A percentile compares a stretch with the other conserved stretches of the same genome.
These are phyloP conservation scores for Limnomonas spitsbergensis DNA, from an alignment of 139 green algal species.

Conservation along the genomic window DNA sequence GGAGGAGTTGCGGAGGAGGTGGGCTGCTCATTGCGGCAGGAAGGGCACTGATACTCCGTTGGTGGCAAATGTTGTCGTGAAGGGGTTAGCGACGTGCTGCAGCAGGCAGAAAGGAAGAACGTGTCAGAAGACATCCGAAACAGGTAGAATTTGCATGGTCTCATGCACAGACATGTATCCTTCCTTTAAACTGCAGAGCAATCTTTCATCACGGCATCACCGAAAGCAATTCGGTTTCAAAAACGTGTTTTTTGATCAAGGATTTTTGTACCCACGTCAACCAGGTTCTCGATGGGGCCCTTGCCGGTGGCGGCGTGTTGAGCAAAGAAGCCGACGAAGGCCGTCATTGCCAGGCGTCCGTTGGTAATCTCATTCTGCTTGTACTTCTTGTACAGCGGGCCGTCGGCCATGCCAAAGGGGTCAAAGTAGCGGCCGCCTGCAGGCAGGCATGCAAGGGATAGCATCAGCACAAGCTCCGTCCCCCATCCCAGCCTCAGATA, in stretches of 20 bases:
- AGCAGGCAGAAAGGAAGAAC: not conserved
- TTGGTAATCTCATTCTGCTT: slow-evolving; percentile 89
- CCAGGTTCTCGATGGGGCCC: slow-evolving; percentile 44
- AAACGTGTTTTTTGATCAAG: too few species aligned
- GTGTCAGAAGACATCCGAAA: too few species aligned
- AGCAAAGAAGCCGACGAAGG: slow-evolving; percentile 61
- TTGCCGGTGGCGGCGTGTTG: slow-evolving; percentile 70
- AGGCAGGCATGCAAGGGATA: too few species aligned
- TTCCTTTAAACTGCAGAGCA: too few species aligned
- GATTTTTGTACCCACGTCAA: slow-evolving; percentile 22
- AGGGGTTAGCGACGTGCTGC: not conserved
- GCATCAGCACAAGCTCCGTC: too few species aligned
- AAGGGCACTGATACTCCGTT: not conserved
- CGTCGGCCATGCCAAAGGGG: slow-evolving; percentile 64
- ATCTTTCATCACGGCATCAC: too few species aligned
- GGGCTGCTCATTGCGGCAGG: too few species aligned
- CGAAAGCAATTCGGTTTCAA: too few species aligned
- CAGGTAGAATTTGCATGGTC: too few species aligned
- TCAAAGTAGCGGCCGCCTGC: slow-evolving; percentile 38
- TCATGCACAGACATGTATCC: too few species aligned
- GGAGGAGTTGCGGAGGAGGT: too few species aligned
- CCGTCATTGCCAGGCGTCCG: slow-evolving; percentile 75
- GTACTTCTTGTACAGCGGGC: slow-evolving; percentile 50
- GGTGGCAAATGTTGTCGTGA: slow-evolving; percentile 1
- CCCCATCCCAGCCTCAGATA: too few species aligned